Conservation (phyloP, 2,329 filamentous ascomycete species). For the Pyrenophora teres region DNA sequence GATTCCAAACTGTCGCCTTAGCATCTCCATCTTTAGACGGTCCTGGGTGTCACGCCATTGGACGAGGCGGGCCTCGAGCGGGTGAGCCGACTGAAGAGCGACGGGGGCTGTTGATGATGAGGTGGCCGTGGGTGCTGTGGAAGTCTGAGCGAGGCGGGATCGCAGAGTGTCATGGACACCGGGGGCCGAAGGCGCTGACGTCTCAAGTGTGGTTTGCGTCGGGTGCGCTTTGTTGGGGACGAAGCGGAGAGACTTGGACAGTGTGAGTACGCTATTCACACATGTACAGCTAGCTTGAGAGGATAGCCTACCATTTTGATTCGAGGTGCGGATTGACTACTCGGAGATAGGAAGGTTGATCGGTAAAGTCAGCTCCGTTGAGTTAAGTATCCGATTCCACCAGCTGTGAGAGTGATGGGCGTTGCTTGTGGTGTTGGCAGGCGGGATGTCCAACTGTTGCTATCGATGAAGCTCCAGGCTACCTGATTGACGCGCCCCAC, state of each 20-base stretch:
- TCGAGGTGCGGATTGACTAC: background rate
- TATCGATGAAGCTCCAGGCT: conserved; percentile 18
- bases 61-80: conserved; percentile 86
- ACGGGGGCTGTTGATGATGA: conserved; percentile 36
- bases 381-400: background rate
- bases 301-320: conserved; percentile 21
- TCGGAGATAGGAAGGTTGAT: background rate
- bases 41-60: conserved; percentile 92
- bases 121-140: conserved; percentile 38
- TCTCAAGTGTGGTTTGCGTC: conserved; percentile 57
- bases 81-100: conserved; percentile 72
- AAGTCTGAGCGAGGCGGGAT: conserved; percentile 69
- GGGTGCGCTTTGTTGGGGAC: conserved; percentile 72
- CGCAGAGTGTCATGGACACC: conserved; percentile 94
- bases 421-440: conserved; percentile 1
- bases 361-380: background rate
- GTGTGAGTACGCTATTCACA: conserved; percentile 1
- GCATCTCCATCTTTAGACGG: conserved; percentile 80
- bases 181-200: conserved; percentile 81
- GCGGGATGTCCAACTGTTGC: conserved; percentile 14
- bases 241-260: conserved; percentile 79
- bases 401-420: background rate
- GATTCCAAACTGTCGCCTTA: conserved; percentile 87
- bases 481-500: conserved; percentile 38
- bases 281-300: conserved; percentile 7